phyloP scores from a whole-genome alignment of 1,139 yeast genomes.

The Magnusiomyces paraingens region DNA sequence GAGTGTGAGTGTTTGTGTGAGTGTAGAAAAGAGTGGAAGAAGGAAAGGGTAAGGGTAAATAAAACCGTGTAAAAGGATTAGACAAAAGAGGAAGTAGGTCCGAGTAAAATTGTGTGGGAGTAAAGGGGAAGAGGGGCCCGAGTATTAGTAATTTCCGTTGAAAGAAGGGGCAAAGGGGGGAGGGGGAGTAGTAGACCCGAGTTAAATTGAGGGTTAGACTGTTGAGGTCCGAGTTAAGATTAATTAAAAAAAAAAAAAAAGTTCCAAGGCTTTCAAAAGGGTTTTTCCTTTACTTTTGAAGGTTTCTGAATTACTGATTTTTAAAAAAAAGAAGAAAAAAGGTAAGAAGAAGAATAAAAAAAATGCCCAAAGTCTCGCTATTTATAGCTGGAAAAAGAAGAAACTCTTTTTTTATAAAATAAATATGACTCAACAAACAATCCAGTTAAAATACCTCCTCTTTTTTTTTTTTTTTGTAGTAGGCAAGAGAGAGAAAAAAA shows the following conservation, averaged over 20 bases:
- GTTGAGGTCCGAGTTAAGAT: too few species aligned
- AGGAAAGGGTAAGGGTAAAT: too few species aligned
- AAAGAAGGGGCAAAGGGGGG: neutral
- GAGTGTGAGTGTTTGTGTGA: too few species aligned
- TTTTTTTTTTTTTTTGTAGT: neutral
- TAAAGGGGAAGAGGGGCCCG: neutral
- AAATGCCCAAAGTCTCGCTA: neutral
- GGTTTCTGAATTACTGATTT: neutral
- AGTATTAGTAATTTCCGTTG: neutral
- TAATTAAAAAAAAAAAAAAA: too few species aligned
- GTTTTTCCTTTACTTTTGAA: too few species aligned
- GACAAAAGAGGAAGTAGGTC: too few species aligned
- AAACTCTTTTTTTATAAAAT: neutral
- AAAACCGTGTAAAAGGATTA: too few species aligned
- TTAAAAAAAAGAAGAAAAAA: conserved; percentile 1
- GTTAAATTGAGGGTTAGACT: neutral
- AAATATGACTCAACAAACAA: neutral
- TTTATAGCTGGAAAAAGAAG: neutral
- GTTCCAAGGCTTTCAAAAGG: too few species aligned
- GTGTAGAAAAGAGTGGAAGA: too few species aligned
- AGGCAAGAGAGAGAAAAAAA: too few species aligned
- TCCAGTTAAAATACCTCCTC: neutral
- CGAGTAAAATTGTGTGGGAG: too few species aligned
- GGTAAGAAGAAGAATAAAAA: conserved; percentile 6
- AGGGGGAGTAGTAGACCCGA: neutral